A percentile compares a stretch with the other conserved stretches of the same genome.
phyloP scores from a whole-genome alignment of 352 stramenopile genomes.

The Phytophthora sojae region DNA sequence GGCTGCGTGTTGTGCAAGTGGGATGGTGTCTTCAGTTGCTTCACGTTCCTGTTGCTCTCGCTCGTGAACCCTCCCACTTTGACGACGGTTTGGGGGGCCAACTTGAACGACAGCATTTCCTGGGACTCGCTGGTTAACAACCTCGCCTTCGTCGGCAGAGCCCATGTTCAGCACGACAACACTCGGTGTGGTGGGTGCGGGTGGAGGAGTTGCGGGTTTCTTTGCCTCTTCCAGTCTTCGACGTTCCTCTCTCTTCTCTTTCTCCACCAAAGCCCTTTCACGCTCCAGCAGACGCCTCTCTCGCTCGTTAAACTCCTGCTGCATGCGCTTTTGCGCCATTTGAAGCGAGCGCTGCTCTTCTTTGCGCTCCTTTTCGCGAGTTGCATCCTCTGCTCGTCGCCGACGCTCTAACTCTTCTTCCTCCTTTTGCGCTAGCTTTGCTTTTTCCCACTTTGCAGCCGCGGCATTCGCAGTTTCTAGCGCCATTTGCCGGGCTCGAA shows the following conservation, averaged over 20 bases:
- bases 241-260: constrained; percentile 46
- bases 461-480: constrained; percentile 58
- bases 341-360: constrained; percentile 54
- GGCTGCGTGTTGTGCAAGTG: constrained; percentile 59
- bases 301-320: constrained; percentile 63
- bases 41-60: constrained; percentile 28
- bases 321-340: constrained; percentile 43
- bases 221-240: constrained; percentile 27
- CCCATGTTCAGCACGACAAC: constrained; percentile 73
- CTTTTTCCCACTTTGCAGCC: constrained; percentile 59
- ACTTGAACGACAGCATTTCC: constrained; percentile 31
- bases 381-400: constrained; percentile 35
- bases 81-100: constrained; percentile 9
- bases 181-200: constrained; percentile 36
- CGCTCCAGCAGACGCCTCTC: constrained; percentile 60
- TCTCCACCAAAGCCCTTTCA: constrained; percentile 54
- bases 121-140: constrained; percentile 20
- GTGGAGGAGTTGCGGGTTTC: constrained; percentile 12
- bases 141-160: constrained; percentile 40
- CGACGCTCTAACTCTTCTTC: constrained; percentile 48
- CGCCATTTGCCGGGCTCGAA: constrained; percentile 55
- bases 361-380: constrained; percentile 44
- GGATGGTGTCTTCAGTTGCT: constrained; percentile 37
- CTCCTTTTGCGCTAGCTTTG: constrained; percentile 46
- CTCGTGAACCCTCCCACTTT: constrained; percentile 36